phyloP scores from a whole-genome alignment of 1,284 basidiomycete species.

The Moesziomyces aphidis region DNA sequence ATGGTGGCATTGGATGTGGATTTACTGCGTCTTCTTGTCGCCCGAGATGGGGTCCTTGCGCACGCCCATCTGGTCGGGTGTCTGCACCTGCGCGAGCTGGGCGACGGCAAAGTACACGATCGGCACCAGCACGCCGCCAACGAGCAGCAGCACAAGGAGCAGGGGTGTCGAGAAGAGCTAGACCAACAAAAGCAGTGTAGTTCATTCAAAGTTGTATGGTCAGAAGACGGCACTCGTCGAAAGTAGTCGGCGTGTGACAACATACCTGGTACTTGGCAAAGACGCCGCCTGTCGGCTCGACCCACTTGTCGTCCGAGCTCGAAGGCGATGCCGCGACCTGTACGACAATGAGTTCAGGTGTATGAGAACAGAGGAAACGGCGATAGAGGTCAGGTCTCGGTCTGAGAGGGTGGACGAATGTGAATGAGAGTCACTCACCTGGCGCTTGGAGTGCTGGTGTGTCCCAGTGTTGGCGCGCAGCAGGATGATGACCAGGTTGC shows the following conservation, averaged over 20 bases:
- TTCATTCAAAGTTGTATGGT: too few species aligned
- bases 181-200: too few species aligned
- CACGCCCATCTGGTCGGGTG: conserved; percentile 52
- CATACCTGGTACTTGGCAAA: conserved; percentile 49
- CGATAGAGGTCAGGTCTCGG: not conserved
- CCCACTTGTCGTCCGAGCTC: conserved; percentile 33
- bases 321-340: conserved; percentile 12
- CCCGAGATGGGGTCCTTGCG: conserved; percentile 47
- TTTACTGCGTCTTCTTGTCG: conserved; percentile 50
- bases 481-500: conserved; percentile 32
- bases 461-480: not conserved
- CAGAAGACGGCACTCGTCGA: too few species aligned
- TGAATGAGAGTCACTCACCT: conserved; percentile 12
- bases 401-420: not conserved
- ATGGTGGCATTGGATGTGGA: conserved; percentile 3
- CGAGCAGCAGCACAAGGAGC: conserved; percentile 33
- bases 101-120: conserved; percentile 45
- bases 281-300: conserved; percentile 40
- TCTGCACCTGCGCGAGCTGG: conserved; percentile 48
- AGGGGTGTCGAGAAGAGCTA: conserved; percentile 52
- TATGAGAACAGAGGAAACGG: too few species aligned
- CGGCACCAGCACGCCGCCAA: conserved; percentile 40
- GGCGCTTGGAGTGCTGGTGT: conserved; percentile 31
- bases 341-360: not conserved
- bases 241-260: not conserved